Conservation (phyloP, 1,284 basidiomycete genomes). For the Cryptococcus hybrid region DNA sequence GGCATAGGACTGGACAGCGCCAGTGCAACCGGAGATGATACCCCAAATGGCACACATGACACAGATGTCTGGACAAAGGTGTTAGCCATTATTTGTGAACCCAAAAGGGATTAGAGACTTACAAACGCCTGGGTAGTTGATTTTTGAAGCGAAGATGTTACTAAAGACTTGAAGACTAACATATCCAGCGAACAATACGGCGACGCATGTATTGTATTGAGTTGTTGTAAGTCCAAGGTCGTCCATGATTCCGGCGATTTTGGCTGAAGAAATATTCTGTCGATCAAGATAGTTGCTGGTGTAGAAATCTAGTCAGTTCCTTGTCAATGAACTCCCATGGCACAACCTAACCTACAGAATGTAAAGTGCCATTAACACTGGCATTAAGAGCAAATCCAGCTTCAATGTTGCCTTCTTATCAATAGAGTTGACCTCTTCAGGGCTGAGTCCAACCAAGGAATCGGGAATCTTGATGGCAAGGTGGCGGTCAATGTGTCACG, state of each 20-base stretch:
- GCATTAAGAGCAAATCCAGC: constrained; percentile 37
- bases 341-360: constrained; percentile 18
- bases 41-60: constrained; percentile 37
- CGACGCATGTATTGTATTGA: constrained; percentile 46
- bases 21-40: constrained; percentile 37
- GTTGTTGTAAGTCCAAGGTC: constrained; percentile 31
- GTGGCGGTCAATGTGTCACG: constrained; percentile 30
- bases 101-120: constrained; percentile 1
- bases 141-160: constrained; percentile 42
- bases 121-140: constrained; percentile 31
- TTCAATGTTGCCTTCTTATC: constrained; percentile 33
- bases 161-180: constrained; percentile 38
- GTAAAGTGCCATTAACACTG: constrained; percentile 22
- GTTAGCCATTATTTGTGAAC: constrained; percentile 1
- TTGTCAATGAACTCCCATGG: not conserved
- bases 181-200: constrained; percentile 47
- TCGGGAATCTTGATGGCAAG: constrained; percentile 30
- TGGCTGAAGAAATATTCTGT: constrained; percentile 38
- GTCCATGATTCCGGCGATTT: constrained; percentile 29
- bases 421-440: constrained; percentile 30
- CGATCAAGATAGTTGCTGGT: constrained; percentile 26
- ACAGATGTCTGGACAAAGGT: constrained; percentile 24
- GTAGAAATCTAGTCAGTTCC: not conserved
- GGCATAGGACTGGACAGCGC: constrained; percentile 28
- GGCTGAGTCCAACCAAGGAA: constrained; percentile 24